Base-by-base conservation (phyloP, 352 stramenopile species). In the Globisporangium carolinianum region DNA sequence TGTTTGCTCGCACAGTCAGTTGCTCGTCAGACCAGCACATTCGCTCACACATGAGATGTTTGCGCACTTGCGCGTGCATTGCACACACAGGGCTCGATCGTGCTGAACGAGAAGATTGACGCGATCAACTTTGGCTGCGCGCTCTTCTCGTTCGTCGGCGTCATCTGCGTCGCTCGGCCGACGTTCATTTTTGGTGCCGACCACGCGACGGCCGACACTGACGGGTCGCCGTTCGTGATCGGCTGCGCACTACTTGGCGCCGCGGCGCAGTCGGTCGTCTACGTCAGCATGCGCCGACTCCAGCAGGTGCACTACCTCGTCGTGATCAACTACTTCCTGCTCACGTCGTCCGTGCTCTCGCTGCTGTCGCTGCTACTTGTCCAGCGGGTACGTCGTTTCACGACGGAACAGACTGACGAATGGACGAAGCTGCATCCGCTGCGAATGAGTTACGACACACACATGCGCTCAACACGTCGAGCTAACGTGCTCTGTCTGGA, bases 241-340 rank as follows among this genome's bases (percentile, higher is more conserved):
- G 15, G 60, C 4, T 69, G 66, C 38, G 61, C 60, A 8, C 53
- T 81, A 4, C 42, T 72, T 0, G 66, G 55, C 6, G 69, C 72
- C 0, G 53, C 53, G 0, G 57, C 55, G 4, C 67, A 72, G 38
- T 47, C 71, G 6, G 18, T 71, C 17, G 68, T 63, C 6, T 79
- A 72, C 59, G 54, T 72, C 3, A 62, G 60, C 52, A 68, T 79
- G 59, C 67, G 68, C 3, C 64, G 60, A 11, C 63, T 76, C 6
- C 59, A 79, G 52, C n/a, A 64, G 32, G 45, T 77, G 5, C 53
- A 76, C 50, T 68, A 66, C 49, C 64, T 77, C 45, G 61, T 75
- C 36, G 64, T 75, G 11, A 71, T 71, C 58, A 65, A 79, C 59
- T 79, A 79, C 59, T 72, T 72, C 18, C 35, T 79, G 12, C 58